These are phyloP conservation scores for Vickermania ingenoplastis DNA, from an alignment of 208 protist genomes.

Conservation along the genomic window DNA sequence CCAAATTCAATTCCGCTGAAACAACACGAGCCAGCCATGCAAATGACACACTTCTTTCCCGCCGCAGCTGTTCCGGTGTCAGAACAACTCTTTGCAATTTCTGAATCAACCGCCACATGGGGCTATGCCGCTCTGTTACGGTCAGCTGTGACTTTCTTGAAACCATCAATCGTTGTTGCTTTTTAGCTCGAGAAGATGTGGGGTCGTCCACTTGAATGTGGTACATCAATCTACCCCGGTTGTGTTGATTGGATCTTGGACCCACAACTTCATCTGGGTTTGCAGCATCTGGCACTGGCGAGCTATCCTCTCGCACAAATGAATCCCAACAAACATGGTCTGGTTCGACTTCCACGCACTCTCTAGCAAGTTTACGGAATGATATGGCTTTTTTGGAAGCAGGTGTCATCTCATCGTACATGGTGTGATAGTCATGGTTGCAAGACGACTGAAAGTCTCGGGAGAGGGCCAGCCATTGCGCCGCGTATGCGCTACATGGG, in stretches of 20 bases:
- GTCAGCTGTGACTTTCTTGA: background rate
- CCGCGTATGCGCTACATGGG: constrained; percentile 25
- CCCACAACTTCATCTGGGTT: constrained; percentile 1
- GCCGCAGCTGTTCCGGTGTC: background rate
- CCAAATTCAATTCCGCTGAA: background rate
- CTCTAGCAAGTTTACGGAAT: background rate
- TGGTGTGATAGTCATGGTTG: constrained; percentile 35
- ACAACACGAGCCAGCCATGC: constrained; percentile 1
- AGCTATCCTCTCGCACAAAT: constrained; percentile 11
- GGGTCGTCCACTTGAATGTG: background rate
- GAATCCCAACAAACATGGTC: constrained; percentile 20
- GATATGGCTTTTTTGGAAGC: background rate
- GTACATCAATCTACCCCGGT: background rate
- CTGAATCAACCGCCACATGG: background rate
- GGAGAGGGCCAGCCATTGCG: constrained; percentile 12
- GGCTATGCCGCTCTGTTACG: background rate
- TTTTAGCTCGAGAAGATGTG: background rate
- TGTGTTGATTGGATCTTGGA: background rate
- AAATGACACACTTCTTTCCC: background rate
- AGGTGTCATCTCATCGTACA: constrained; percentile 38
- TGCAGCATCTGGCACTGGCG: background rate
- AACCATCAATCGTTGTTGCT: background rate
- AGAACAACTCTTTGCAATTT: background rate
- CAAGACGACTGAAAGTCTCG: constrained; percentile 43
- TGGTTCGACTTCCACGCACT: constrained; percentile 18